A percentile compares a stretch with the other conserved stretches of the same genome.
Evolutionary conservation across 1,284 basidiomycete genomes (phyloP).

Genomic region (Ustilago crameri): DNA sequence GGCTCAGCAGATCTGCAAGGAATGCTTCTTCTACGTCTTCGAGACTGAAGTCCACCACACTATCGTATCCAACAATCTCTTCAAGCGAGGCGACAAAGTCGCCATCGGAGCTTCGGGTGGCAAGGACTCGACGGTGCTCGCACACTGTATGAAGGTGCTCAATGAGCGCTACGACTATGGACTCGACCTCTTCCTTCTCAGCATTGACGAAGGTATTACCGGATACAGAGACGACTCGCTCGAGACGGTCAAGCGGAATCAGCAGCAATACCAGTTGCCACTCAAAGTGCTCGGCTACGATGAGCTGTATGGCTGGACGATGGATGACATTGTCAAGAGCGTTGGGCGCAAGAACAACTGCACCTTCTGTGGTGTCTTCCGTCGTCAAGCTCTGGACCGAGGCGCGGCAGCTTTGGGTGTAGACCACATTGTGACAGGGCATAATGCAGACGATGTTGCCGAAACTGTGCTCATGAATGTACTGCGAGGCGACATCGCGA

Average conservation of each 20-base stretch:
- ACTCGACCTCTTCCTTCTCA: conserved; percentile 88
- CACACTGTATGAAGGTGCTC: conserved; percentile 93
- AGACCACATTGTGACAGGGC: conserved; percentile 98
- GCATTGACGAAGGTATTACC: conserved; percentile 98
- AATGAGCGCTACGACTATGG: conserved; percentile 95
- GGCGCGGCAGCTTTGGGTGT: conserved; percentile 89
- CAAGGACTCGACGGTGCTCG: conserved; percentile 98
- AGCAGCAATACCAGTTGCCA: conserved; percentile 92
- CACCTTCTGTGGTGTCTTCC: conserved; percentile 98
- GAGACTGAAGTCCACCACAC: conserved; percentile 99
- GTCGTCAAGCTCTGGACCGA: conserved; percentile 92
- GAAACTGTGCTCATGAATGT: conserved; percentile 99
- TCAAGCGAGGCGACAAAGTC: conserved; percentile 89
- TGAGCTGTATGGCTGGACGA: conserved; percentile 98
- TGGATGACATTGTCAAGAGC: conserved; percentile 93
- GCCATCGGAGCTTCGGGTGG: conserved; percentile 98
- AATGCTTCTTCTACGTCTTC: conserved; percentile 95
- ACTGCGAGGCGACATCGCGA: conserved; percentile 95
- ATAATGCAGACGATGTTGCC: conserved; percentile 98
- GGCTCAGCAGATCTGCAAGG: conserved; percentile 93
- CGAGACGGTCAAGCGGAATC: conserved; percentile 98
- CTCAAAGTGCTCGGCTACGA: conserved; percentile 95
- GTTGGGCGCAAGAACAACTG: conserved; percentile 98
- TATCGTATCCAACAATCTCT: conserved; percentile 77
- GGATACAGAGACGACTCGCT: conserved; percentile 97